phyloP scores from a whole-genome alignment of 257 asterid genomes.

The Leonotis leonurus region DNA sequence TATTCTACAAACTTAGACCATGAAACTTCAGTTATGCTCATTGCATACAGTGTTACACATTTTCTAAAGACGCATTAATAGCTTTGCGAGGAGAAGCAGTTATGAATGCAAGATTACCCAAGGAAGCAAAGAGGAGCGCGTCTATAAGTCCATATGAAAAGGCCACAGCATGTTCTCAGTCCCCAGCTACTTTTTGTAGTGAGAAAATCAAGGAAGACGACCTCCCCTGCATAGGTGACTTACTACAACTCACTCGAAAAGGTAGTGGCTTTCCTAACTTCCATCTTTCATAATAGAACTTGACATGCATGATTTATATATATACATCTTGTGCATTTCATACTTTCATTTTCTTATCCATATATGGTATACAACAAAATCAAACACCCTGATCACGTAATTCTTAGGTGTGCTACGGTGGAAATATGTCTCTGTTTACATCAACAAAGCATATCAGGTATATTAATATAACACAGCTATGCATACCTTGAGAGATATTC shows the following conservation, averaged over 20 bases:
- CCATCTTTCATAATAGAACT: background rate
- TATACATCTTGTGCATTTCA: background rate
- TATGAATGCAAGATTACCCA: conserved; percentile 61
- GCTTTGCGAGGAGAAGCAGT: conserved; percentile 91
- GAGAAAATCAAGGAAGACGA: conserved; percentile 40
- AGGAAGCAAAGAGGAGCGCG: conserved; percentile 74
- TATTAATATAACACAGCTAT: background rate
- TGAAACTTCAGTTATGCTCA: background rate
- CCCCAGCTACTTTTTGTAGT: conserved; percentile 22
- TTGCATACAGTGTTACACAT: background rate
- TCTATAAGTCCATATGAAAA: conserved; percentile 70
- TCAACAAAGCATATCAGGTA: conserved; percentile 65
- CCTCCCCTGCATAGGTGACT: conserved; percentile 62
- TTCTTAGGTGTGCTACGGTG: conserved; percentile 56
- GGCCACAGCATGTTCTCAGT: conserved; percentile 36
- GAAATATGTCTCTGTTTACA: conserved; percentile 58
- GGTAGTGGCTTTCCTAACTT: conserved; percentile 28
- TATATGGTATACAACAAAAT: background rate
- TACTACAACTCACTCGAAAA: conserved; percentile 62
- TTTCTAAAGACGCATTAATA: too few relatives aligned
- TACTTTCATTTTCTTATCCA: background rate
- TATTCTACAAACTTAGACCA: background rate
- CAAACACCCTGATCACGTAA: background rate
- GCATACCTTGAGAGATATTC: background rate
- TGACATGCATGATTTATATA: background rate